A percentile compares a stretch with the other conserved stretches of the same genome.
Conservation (phyloP, 345 rosid species). For the Lumnitzera littorea region DNA sequence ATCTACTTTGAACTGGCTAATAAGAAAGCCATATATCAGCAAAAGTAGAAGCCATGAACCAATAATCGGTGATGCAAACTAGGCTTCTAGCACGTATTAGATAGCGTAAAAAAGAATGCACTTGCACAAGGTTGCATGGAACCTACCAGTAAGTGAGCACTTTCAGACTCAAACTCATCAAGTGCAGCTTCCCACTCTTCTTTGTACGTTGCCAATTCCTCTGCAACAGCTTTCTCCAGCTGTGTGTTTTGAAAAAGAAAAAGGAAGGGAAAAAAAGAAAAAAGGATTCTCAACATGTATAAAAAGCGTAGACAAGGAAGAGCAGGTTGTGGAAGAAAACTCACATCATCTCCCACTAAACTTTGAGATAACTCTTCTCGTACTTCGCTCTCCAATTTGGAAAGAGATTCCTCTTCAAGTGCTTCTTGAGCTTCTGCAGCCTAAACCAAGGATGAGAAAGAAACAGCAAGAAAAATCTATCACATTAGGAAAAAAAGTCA, state of each 20-base stretch:
- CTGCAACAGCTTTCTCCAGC: slow-evolving; percentile 73
- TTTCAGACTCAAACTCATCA: slow-evolving; percentile 91
- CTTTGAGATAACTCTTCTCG: slow-evolving; percentile 77
- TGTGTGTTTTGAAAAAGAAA: slow-evolving; percentile 17
- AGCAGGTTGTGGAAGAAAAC: slow-evolving; percentile 18
- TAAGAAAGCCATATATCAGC: too few relatives aligned
- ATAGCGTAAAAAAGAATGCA: slow-evolving; percentile 12
- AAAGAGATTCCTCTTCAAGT: slow-evolving; percentile 86
- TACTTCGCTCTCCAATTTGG: slow-evolving; percentile 78
- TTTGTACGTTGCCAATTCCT: slow-evolving; percentile 71
- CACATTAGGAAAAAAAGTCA: slow-evolving; percentile 6
- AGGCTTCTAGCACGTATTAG: background rate
- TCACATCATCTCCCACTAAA: slow-evolving; percentile 71
- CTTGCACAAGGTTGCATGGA: slow-evolving; percentile 22
- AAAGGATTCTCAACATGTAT: background rate
- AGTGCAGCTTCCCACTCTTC: slow-evolving; percentile 89
- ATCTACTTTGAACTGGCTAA: too few relatives aligned
- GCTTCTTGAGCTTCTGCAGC: slow-evolving; percentile 99
- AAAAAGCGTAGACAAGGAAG: slow-evolving; percentile 1
- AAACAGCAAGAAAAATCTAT: slow-evolving; percentile 10
- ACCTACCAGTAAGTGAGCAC: slow-evolving; percentile 84
- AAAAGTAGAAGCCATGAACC: too few relatives aligned
- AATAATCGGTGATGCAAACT: background rate
- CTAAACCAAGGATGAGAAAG: slow-evolving; percentile 46
- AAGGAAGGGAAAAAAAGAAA: slow-evolving; percentile 10